Conservation (phyloP, 2,329 filamentous ascomycete genomes). For the Aquanectria penicillioides region DNA sequence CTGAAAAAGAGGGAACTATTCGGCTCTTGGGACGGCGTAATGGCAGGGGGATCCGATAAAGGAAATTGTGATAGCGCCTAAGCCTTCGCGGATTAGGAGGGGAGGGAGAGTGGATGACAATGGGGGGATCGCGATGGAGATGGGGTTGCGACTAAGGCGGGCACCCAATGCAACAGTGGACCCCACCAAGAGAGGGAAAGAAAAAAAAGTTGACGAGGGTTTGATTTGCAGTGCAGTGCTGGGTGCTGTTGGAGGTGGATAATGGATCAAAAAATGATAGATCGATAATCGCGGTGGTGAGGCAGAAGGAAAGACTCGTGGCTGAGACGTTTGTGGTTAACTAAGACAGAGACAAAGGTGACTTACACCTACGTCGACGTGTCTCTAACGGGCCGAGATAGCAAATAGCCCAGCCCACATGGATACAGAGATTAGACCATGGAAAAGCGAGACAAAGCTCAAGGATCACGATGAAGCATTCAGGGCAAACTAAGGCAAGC, state of each 20-base stretch:
- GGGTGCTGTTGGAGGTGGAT: slow-evolving; percentile 4
- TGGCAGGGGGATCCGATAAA: not conserved
- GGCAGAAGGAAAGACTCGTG: not conserved
- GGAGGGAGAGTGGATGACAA: not conserved
- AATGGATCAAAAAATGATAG: slow-evolving; percentile 5
- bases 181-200: no score
- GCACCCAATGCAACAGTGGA: not conserved
- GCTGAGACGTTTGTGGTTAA: slow-evolving; percentile 5
- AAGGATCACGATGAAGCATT: not conserved
- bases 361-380: slow-evolving; percentile 1
- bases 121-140: no score
- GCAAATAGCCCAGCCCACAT: no score
- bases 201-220: slow-evolving; percentile 4
- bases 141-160: slow-evolving; percentile 11
- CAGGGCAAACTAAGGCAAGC: not conserved
- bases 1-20: slow-evolving; percentile 1
- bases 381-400: slow-evolving; percentile 2
- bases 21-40: slow-evolving; percentile 1
- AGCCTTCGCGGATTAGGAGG: no score
- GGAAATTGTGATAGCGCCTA: not conserved
- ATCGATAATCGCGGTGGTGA: slow-evolving; percentile 14
- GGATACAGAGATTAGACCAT: not conserved
- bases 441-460: not conserved
- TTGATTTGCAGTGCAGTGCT: slow-evolving; percentile 18
- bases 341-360: not conserved